These are phyloP conservation scores for Yueomyces sinensis DNA, from an alignment of 805 yeast species.

Conservation along the genomic window DNA sequence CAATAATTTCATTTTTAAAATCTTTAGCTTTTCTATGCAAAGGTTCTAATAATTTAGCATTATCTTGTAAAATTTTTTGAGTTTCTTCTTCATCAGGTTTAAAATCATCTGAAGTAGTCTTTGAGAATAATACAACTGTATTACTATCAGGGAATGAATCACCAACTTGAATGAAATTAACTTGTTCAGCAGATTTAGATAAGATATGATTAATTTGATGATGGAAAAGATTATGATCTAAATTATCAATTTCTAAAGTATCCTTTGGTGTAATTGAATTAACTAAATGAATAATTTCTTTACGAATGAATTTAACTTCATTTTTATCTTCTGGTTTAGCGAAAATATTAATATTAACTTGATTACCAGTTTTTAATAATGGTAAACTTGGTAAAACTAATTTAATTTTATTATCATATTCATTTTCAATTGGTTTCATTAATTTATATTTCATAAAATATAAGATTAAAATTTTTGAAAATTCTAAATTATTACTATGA, in stretches of 20 bases:
- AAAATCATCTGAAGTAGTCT: slow-evolving; percentile 46
- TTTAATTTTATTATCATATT: slow-evolving; percentile 28
- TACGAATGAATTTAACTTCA: slow-evolving; percentile 51
- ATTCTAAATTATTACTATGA: slow-evolving; percentile 57
- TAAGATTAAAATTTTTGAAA: slow-evolving; percentile 63
- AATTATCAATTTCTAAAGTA: slow-evolving; percentile 43
- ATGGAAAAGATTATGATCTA: slow-evolving; percentile 35
- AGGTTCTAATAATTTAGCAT: slow-evolving; percentile 38
- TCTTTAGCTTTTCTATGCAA: slow-evolving; percentile 47
- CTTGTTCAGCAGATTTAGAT: slow-evolving; percentile 24
- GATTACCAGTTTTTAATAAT: slow-evolving; percentile 29
- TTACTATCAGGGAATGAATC: slow-evolving; percentile 29
- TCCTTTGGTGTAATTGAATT: slow-evolving; percentile 58
- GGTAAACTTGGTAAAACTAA: slow-evolving; percentile 35
- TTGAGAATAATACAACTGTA: slow-evolving; percentile 42
- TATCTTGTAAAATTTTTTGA: slow-evolving; percentile 36
- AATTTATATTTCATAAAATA: slow-evolving; percentile 43
- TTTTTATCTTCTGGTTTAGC: slow-evolving; percentile 34
- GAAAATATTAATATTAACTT: slow-evolving; percentile 50
- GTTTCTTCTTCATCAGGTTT: slow-evolving; percentile 54
- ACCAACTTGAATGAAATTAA: slow-evolving; percentile 48
- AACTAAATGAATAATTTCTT: slow-evolving; percentile 57
- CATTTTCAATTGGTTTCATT: slow-evolving; percentile 28
- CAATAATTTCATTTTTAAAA: slow-evolving; percentile 36
- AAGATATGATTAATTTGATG: slow-evolving; percentile 15